Evolutionary conservation across 441 rosid genomes (phyloP).

Genomic region (Caryocar brasiliense): DNA sequence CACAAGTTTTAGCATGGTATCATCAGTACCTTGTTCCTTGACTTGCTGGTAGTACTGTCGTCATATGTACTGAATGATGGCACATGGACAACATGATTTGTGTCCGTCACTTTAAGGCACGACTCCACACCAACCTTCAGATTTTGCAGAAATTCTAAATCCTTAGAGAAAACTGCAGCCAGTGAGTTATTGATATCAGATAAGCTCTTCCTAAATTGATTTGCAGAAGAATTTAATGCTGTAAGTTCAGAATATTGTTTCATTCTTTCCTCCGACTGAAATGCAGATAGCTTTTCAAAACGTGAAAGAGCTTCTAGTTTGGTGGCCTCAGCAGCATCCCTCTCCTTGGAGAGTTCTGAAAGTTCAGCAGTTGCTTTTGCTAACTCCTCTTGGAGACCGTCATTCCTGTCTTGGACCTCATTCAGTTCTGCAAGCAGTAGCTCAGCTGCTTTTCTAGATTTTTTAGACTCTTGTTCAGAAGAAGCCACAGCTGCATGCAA

Average conservation of each 20-base stretch:
- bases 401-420: conserved; percentile 98
- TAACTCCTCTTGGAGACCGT: conserved; percentile 78
- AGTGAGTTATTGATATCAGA: conserved; percentile 35
- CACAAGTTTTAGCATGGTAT: too few relatives aligned
- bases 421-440: conserved; percentile 88
- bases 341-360: conserved; percentile 43
- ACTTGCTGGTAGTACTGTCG: conserved; percentile 15
- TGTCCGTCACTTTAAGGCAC: conserved; percentile 35
- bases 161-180: conserved; percentile 45
- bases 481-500: conserved; percentile 51
- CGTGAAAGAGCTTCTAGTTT: conserved; percentile 54
- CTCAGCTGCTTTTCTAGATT: conserved; percentile 88
- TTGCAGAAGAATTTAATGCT: conserved; percentile 37
- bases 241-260: conserved; percentile 42
- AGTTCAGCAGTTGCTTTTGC: conserved; percentile 43
- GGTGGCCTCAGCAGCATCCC: conserved; percentile 58
- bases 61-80: conserved; percentile 22
- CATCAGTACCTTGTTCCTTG: conserved; percentile 43
- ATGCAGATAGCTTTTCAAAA: conserved; percentile 43
- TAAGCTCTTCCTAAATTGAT: conserved; percentile 42
- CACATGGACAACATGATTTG: conserved; percentile 23
- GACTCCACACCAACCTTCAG: conserved; percentile 48
- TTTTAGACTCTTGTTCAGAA: conserved; percentile 67
- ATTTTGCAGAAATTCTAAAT: conserved; percentile 56
- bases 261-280: conserved; percentile 40